A percentile compares a stretch with the other conserved stretches of the same genome.
Evolutionary conservation across 1,284 basidiomycete genomes (phyloP).

Genomic region (Fomitopsis pinicola): DNA sequence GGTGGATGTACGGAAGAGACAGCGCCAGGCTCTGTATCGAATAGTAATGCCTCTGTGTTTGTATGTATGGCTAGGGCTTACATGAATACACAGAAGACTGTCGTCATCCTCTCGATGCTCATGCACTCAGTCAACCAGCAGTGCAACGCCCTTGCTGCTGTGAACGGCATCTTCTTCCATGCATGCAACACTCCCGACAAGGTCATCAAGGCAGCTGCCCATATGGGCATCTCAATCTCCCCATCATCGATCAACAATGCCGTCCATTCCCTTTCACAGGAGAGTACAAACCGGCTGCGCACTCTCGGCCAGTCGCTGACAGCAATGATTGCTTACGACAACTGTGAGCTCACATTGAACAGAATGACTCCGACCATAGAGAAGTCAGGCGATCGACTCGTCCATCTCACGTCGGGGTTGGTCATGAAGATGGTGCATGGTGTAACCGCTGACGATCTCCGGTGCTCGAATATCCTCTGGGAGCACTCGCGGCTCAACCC

Average conservation of each 20-base stretch:
- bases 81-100: not conserved
- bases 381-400: too few relatives aligned
- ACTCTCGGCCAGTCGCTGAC: not conserved
- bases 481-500: too few relatives aligned
- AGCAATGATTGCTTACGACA: not conserved
- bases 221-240: not conserved
- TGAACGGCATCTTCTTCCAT: not conserved
- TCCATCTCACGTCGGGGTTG: too few relatives aligned
- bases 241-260: not conserved
- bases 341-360: not conserved
- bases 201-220: not conserved
- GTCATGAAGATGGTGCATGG: too few relatives aligned
- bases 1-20: too few relatives aligned
- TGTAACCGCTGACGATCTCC: too few relatives aligned
- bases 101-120: not conserved
- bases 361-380: not conserved
- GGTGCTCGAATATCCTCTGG: too few relatives aligned
- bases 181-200: not conserved
- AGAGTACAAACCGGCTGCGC: too few relatives aligned
- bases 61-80: too few relatives aligned
- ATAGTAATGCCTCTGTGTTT: too few relatives aligned
- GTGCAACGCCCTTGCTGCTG: not conserved
- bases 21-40: too few relatives aligned
- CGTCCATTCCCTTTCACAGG: not conserved
- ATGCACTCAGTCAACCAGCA: not conserved